Evolutionary conservation across 495 filamentous ascomycete genomes (phyloP).

Genomic region (Chaetomidium leptoderma): DNA sequence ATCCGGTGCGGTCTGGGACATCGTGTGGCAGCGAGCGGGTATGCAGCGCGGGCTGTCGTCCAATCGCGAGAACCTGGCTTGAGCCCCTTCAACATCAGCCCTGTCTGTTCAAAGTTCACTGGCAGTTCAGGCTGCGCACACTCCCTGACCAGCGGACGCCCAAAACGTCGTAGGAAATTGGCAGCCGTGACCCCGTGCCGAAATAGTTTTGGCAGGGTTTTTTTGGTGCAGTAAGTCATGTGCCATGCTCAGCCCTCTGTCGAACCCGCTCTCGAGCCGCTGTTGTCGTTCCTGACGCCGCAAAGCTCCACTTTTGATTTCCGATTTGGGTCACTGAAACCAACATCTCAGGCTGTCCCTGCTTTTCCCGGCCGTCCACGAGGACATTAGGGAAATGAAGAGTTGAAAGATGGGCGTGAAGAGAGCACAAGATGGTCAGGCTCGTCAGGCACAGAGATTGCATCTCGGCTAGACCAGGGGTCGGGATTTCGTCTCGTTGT

Average conservation of each 20-base stretch:
- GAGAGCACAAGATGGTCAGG: not conserved
- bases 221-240: slow-evolving; percentile 14
- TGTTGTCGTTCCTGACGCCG: not conserved
- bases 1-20: not conserved
- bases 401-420: not conserved
- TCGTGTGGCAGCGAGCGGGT: not conserved
- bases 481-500: not conserved
- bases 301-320: slow-evolving; percentile 2
- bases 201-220: not conserved
- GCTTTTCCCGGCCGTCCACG: slow-evolving; percentile 13
- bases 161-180: slow-evolving; percentile 13
- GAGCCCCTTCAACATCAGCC: slow-evolving; percentile 17
- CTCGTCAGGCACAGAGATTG: not conserved
- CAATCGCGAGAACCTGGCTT: slow-evolving; percentile 3
- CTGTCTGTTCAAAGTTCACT: not conserved
- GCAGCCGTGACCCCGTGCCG: not conserved
- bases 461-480: not conserved
- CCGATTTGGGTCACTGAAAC: slow-evolving; percentile 9
- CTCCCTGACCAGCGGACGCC: not conserved
- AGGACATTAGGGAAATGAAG: not conserved
- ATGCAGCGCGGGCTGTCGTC: not conserved
- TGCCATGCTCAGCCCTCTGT: slow-evolving; percentile 14
- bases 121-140: not conserved
- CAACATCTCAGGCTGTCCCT: slow-evolving; percentile 15
- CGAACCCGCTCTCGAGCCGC: not conserved